Conservation (phyloP, 208 protist genomes). For the Porcisia hertigi region DNA sequence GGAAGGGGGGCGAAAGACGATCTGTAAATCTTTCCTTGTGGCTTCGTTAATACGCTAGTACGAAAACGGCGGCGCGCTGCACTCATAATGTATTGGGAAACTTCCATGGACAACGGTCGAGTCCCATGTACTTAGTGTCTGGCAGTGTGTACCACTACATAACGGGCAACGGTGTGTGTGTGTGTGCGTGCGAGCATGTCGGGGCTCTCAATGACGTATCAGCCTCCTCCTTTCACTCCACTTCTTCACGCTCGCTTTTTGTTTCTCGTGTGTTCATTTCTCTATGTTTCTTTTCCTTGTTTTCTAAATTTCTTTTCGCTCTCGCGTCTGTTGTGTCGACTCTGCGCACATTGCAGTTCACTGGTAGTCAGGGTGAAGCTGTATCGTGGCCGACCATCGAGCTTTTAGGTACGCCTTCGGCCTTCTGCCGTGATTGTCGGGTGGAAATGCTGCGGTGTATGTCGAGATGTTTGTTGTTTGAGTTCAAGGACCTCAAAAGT, state of each 20-base stretch:
- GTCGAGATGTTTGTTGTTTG: constrained; percentile 11
- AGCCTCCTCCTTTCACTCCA: too few species aligned
- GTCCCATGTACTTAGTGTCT: neutral
- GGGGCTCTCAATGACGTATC: neutral
- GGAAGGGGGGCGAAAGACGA: too few species aligned
- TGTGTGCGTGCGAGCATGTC: neutral
- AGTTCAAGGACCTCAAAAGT: constrained; percentile 35
- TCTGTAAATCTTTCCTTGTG: neutral
- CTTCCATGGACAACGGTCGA: too few species aligned
- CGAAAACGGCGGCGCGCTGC: neutral
- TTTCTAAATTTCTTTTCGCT: neutral
- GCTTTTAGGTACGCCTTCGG: neutral
- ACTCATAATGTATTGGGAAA: too few species aligned
- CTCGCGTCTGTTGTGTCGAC: neutral
- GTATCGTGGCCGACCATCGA: neutral
- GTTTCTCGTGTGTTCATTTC: neutral
- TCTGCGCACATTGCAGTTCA: neutral
- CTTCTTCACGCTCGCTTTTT: neutral
- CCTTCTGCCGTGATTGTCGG: neutral
- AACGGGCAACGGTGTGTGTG: too few species aligned
- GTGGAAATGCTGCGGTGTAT: constrained; percentile 19
- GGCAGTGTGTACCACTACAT: neutral
- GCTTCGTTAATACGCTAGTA: too few species aligned
- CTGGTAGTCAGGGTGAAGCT: too few species aligned
- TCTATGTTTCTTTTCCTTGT: neutral